phyloP scores from a whole-genome alignment of 345 rosid genomes.

The Eutrema yunnanense region DNA sequence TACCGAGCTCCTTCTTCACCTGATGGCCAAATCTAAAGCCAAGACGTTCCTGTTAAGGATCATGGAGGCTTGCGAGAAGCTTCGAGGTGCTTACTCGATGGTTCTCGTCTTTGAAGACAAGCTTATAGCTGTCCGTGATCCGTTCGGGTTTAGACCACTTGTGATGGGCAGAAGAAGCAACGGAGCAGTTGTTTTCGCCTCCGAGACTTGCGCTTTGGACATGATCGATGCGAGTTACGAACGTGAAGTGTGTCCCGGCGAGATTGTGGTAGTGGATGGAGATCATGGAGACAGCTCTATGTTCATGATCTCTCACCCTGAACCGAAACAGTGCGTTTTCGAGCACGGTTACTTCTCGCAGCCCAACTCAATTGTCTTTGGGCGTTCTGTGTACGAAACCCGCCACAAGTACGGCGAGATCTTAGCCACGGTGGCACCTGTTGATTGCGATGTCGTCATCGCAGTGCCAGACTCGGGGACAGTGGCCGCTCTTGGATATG shows the following conservation, averaged over 20 bases:
- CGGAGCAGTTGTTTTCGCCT: slow-evolving; percentile 80
- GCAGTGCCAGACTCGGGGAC: slow-evolving; percentile 88
- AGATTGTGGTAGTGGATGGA: slow-evolving; percentile 70
- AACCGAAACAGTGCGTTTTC: slow-evolving; percentile 84
- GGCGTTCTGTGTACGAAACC: slow-evolving; percentile 70
- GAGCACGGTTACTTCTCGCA: slow-evolving; percentile 78
- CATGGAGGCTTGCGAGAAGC: slow-evolving; percentile 79
- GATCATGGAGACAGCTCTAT: slow-evolving; percentile 55
- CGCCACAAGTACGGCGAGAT: slow-evolving; percentile 59
- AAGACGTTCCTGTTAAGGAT: slow-evolving; percentile 70
- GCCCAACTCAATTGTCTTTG: slow-evolving; percentile 71
- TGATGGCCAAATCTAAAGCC: slow-evolving; percentile 77
- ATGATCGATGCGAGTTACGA: slow-evolving; percentile 80
- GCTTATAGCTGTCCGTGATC: slow-evolving; percentile 76
- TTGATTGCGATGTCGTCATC: slow-evolving; percentile 77
- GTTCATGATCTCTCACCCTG: slow-evolving; percentile 59
- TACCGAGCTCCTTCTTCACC: slow-evolving; percentile 87
- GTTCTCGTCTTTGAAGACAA: slow-evolving; percentile 73
- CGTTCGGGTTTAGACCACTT: slow-evolving; percentile 72
- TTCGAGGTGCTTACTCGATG: slow-evolving; percentile 82
- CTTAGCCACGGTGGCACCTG: slow-evolving; percentile 67
- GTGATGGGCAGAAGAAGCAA: slow-evolving; percentile 88
- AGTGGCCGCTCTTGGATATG: slow-evolving; percentile 80
- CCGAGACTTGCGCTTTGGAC: slow-evolving; percentile 89
- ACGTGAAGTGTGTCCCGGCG: slow-evolving; percentile 83